These are phyloP conservation scores for Magnolia officinalis DNA, from an alignment of 164 flowering plant genomes.

Conservation along the genomic window DNA sequence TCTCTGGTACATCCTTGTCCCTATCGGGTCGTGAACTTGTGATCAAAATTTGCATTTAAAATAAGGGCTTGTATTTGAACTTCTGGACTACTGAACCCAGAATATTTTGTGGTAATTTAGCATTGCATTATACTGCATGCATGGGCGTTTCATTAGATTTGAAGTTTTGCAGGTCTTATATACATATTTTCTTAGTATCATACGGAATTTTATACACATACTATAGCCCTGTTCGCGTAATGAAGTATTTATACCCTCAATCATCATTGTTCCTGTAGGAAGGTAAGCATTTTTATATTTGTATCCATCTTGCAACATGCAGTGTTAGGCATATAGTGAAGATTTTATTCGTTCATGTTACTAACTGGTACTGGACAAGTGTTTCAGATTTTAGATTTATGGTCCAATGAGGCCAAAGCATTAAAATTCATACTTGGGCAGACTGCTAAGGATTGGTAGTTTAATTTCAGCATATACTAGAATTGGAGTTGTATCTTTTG, in stretches of 20 bases:
- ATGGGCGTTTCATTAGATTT: constrained; percentile 16
- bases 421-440: not conserved
- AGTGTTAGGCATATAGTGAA: not conserved
- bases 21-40: no score
- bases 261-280: constrained; percentile 21
- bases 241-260: constrained; percentile 3
- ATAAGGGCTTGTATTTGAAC: no score
- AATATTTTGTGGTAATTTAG: not conserved
- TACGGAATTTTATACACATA: constrained; percentile 20
- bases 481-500: not conserved
- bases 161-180: constrained; percentile 42
- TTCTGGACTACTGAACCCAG: not conserved
- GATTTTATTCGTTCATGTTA: not conserved
- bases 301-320: not conserved
- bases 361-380: constrained; percentile 6
- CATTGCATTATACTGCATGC: not conserved
- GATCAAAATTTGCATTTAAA: no score
- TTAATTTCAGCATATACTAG: not conserved
- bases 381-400: constrained; percentile 9
- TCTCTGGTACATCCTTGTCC: no score
- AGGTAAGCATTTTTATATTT: constrained; percentile 31
- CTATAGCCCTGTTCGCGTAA: constrained; percentile 22
- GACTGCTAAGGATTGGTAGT: not conserved
- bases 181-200: constrained; percentile 16
- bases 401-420: constrained; percentile 11